These are phyloP conservation scores for Pinus albicaulis DNA, from an alignment of 75 land plant genomes.

Conservation along the genomic window DNA sequence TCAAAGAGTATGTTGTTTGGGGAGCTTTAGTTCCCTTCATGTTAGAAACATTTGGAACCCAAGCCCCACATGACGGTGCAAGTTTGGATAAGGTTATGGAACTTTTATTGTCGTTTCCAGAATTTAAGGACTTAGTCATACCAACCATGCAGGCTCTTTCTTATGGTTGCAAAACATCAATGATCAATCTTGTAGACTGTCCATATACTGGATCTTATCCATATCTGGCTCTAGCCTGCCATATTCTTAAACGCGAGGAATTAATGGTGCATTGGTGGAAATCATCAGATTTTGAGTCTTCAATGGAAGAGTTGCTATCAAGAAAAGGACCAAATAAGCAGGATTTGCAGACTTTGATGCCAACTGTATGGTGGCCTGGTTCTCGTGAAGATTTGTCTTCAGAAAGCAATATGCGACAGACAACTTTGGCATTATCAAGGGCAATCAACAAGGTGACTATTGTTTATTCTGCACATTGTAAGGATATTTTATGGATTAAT, in stretches of 20 bases:
- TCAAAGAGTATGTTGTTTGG: slow-evolving; percentile 61
- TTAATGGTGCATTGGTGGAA: slow-evolving; percentile 74
- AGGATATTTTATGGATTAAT: slow-evolving; percentile 2
- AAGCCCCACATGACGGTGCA: slow-evolving; percentile 71
- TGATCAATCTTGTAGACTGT: slow-evolving; percentile 60
- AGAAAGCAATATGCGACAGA: slow-evolving; percentile 84
- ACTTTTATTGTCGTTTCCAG: slow-evolving; percentile 47
- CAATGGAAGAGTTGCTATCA: slow-evolving; percentile 81
- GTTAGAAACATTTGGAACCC: slow-evolving; percentile 55
- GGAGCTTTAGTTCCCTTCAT: slow-evolving; percentile 70
- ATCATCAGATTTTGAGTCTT: slow-evolving; percentile 66
- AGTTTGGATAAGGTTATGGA: slow-evolving; percentile 74
- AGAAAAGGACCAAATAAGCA: slow-evolving; percentile 80
- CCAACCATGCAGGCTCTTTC: slow-evolving; percentile 66
- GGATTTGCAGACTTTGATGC: slow-evolving; percentile 78
- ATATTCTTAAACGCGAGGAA: slow-evolving; percentile 73
- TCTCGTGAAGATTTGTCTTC: slow-evolving; percentile 72
- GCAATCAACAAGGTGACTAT: slow-evolving; percentile 73
- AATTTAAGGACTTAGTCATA: slow-evolving; percentile 31
- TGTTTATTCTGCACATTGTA: background rate
- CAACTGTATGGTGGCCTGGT: slow-evolving; percentile 96
- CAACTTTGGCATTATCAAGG: slow-evolving; percentile 73
- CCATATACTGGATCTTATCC: slow-evolving; percentile 90
- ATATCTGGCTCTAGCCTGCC: slow-evolving; percentile 79
- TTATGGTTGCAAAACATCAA: slow-evolving; percentile 68